Base-by-base conservation (phyloP, 78 protist genomes). In the Diacronema lutheri region DNA sequence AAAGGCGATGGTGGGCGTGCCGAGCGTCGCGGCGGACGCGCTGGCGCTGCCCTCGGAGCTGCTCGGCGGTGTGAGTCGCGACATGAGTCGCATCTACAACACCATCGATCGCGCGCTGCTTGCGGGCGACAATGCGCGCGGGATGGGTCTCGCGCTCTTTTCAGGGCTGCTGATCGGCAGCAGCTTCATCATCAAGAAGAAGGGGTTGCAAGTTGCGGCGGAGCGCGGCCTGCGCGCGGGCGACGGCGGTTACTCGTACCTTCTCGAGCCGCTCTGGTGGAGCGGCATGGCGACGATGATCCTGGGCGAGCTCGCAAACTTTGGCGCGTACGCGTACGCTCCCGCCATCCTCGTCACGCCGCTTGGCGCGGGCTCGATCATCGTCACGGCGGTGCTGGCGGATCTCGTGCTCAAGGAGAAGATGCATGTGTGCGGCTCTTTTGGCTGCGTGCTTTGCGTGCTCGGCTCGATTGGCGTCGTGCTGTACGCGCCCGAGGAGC, bases 271-370 rank as follows among this genome's bases (percentile, higher is more conserved):
- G 20, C 56, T 81, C 19, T 81, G 86, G 86, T 81, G 86, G 86
- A 37, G 14, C 46, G 86, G 78, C n/a, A 21, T 65, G 58, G 0
- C 41, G 23, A 44, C 77, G 11, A 81, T 81, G 86, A n/a, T 65
- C 11, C 20, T 4, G 23, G 86, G 86, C 21, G 86, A 81, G 55
- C 0, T 40, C 6, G 86, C 86, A 38, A 81, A 81, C 77, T 81
- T 81, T 25, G 10, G 25, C 20, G 86, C 86, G 11, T 81, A 81
- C 62, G 76, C 78, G 4, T 81, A 40, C 57, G 86, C 86, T 4
- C 86, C 86, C 12, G 86, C 86, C 6, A 46, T 81, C 25, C 50
- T 81, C 13, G 86, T 81, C 33, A 81, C 86, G 20, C 86, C 86
- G 57, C 76, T 81, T 13, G 86, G 86, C 56, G 86, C 86, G 10